Evolutionary conservation across 2,329 filamentous ascomycete genomes (phyloP), one percentile per base, ranked within the genome.

Genomic region (Xylaria sp.): DNA sequence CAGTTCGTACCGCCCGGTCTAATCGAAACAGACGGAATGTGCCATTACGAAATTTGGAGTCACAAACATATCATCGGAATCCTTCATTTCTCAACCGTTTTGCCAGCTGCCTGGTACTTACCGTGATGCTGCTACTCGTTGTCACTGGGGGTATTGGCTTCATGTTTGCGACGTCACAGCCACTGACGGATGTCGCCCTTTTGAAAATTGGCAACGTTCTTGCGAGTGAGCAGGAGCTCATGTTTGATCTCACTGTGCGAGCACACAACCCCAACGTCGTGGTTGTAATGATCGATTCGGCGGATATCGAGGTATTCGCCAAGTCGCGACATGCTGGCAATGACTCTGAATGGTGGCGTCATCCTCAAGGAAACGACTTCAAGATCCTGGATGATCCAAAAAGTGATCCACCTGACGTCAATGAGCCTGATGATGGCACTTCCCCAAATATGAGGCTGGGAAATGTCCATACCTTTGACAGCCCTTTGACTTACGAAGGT

Each of bases 231-330:
- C 93, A 97, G 78, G 94, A 98, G 77, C 86, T 99, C 47, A 97
- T 99, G 88, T 87, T 98, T 74, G 95, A 99, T 78, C 82, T 99
- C 55, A 89, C 92, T 22, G 93, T 99, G 66, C 89, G 89, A 72
- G 96, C 95, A 0, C 85, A 95, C 73, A 99, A 99, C 77, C 94
- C 95, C 0, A 99, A 98, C 73, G 89, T 97, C 45, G 91, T 98
- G 44, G 89, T 93, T 1, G 91, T 99, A 47, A 91, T 91, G 2
- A 89, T 99, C 42, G 90, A 92, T 69, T 90, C 94, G 53, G 91
- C 96, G 76, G 94, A 98, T 77, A 85, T 98, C 64, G 94, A 96
- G 74, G 87, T 99, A 36, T 98, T 98, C 79, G 96, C 96, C 33
- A 97, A 96, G 79, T 97, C 94, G 66, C 93, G 92, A 67, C 92